Base-by-base conservation (phyloP, 148 eudicot genomes). In the Amaranthus cruentus region DNA sequence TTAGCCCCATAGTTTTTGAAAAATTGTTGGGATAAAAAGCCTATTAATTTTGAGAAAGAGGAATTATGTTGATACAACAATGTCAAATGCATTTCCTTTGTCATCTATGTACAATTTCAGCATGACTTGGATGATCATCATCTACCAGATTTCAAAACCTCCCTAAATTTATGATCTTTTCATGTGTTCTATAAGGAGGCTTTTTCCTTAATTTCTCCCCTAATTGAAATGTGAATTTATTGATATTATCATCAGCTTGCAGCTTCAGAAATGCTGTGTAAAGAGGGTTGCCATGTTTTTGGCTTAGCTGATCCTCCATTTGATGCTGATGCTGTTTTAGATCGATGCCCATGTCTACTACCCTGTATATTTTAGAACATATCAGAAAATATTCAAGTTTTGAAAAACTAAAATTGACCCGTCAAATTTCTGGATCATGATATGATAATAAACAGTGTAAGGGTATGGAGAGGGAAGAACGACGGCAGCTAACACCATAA, bases 261-360 rank as follows among this genome's bases (percentile, higher is more conserved):
- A 72, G 85, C 80, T 81, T 96, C 99, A 47, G 96, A 90, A 62
- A 96, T 96, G 88, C 97, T 91, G 14, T 77, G 78, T 61, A 96
- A 76, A 57, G 90, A 80, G 55, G 99, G 99, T 58, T 90, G 96
- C 99, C 99, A 96, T 81, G 78, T 73, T 78, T 87, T 96, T 69
- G 91, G 75, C 81, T 74, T 90, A 4, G 87, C 62, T 71, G 75
- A 77, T 7, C 75, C 81, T 71, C 84, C 76, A 55, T 83, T 88
- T 62, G 82, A 64, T 52, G 86, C 65, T 73, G 76, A 38, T 12
- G 73, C 47, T 54, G 76, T 80, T 85, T 86, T 85, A 55, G 83
- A 71, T 61, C 91, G 76, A 13, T 82, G 86, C 70, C 81, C 83
- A 47, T 85, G 59, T 87, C 87, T 90, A 28, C 7, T 80, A 70